Evolutionary conservation across 2,329 filamentous ascomycete genomes (phyloP).

Genomic region (Talaromyces islandicus): DNA sequence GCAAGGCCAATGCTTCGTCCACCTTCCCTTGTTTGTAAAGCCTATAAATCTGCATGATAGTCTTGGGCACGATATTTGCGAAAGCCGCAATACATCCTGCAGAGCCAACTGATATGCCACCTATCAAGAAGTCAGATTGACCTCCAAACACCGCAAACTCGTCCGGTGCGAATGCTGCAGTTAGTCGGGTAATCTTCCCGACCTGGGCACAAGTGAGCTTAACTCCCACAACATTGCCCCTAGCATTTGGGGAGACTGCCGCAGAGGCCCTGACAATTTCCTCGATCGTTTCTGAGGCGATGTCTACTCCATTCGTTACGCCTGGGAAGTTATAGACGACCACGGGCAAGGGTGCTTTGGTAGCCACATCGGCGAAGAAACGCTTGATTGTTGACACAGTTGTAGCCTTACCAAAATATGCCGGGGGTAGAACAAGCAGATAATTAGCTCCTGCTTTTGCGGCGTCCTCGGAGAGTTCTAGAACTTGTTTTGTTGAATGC

Average conservation of each 20-base stretch:
- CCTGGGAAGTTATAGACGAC: constrained; percentile 58
- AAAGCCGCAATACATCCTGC: constrained; percentile 77
- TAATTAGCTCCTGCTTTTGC: constrained; percentile 44
- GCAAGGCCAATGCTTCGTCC: constrained; percentile 61
- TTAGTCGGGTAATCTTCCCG: constrained; percentile 20
- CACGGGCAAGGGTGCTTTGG: constrained; percentile 44
- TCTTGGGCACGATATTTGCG: constrained; percentile 73
- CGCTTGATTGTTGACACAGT: background rate
- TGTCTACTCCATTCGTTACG: constrained; percentile 57
- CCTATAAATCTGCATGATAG: constrained; percentile 68
- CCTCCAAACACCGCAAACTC: constrained; percentile 74
- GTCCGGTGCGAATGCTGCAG: constrained; percentile 19
- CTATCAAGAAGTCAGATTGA: constrained; percentile 73
- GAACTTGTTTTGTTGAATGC: constrained; percentile 62
- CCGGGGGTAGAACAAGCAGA: constrained; percentile 53
- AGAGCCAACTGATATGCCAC: constrained; percentile 67
- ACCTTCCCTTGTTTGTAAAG: constrained; percentile 63
- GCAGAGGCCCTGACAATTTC: constrained; percentile 37
- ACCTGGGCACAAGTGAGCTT: constrained; percentile 48
- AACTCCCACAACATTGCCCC: constrained; percentile 58
- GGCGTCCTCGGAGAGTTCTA: constrained; percentile 43
- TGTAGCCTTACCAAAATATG: constrained; percentile 53
- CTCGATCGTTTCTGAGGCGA: constrained; percentile 54
- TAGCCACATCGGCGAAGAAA: constrained; percentile 27
- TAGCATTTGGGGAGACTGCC: background rate